Conservation (phyloP, 768 basidiomycete species). For the Suillus subluteus region DNA sequence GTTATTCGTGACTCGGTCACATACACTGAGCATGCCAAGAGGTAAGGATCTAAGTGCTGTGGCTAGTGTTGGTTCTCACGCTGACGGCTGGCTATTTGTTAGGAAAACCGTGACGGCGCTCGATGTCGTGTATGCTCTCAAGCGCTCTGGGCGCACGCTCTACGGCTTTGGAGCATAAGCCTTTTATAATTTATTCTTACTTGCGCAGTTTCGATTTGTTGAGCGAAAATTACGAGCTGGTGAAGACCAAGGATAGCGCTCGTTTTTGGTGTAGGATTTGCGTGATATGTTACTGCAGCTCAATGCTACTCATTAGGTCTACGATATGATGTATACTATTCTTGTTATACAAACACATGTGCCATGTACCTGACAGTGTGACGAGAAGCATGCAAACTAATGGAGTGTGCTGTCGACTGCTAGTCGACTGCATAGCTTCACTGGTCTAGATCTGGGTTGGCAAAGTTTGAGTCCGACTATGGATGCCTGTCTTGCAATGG, state of each 20-base stretch:
- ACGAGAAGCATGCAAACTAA: neutral
- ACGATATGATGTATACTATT: slow-evolving; percentile 9
- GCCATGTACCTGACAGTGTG: neutral
- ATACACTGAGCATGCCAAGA: slow-evolving; percentile 92
- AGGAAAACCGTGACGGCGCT: slow-evolving; percentile 88
- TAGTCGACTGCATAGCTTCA: neutral
- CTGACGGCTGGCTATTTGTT: slow-evolving; percentile 12
- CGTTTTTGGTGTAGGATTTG: slow-evolving; percentile 3
- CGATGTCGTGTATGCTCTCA: slow-evolving; percentile 78
- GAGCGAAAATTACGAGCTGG: neutral
- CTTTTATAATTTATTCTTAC: slow-evolving; percentile 5
- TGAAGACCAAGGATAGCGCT: neutral
- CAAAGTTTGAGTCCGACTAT: neutral
- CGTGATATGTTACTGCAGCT: neutral
- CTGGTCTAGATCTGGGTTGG: neutral
- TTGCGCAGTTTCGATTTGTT: neutral
- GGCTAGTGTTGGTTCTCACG: neutral
- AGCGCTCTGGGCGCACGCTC: slow-evolving; percentile 75
- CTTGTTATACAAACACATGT: neutral
- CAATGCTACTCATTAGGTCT: neutral
- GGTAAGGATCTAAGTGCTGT: slow-evolving; percentile 29
- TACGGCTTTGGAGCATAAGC: slow-evolving; percentile 80
- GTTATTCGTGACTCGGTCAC: slow-evolving; percentile 92
- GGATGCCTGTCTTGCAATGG: neutral
- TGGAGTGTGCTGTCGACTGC: neutral